Evolutionary conservation across 352 stramenopile species (phyloP).

Genomic region (Detonula confervacea): DNA sequence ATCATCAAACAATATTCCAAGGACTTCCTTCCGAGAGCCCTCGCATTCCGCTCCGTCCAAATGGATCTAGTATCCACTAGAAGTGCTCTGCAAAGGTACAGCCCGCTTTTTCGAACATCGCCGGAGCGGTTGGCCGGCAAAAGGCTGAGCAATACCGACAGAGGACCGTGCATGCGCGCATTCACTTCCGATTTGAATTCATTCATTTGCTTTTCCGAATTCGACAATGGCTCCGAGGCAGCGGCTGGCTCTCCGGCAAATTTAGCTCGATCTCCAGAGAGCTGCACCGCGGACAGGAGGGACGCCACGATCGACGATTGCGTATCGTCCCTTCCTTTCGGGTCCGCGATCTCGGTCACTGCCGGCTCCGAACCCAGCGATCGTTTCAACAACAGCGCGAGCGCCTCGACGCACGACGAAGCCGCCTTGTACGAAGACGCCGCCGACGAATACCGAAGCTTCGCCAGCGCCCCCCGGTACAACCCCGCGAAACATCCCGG

Average conservation of each 20-base stretch:
- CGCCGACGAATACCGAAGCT: constrained; percentile 24
- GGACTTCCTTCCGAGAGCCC: constrained; percentile 31
- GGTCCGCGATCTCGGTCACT: neutral
- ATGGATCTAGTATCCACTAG: constrained; percentile 36
- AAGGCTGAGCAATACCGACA: constrained; percentile 43
- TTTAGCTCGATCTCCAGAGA: constrained; percentile 4
- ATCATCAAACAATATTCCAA: constrained; percentile 56
- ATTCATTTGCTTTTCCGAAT: neutral
- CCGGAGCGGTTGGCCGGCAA: constrained; percentile 24
- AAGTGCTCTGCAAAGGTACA: constrained; percentile 36
- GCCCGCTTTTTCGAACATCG: constrained; percentile 34
- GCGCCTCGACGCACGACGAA: constrained; percentile 19
- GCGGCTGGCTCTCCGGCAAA: neutral
- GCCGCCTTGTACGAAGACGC: constrained; percentile 26
- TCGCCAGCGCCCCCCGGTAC: constrained; percentile 38
- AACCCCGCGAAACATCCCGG: constrained; percentile 56
- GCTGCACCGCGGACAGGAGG: constrained; percentile 28
- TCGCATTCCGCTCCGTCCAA: constrained; percentile 37
- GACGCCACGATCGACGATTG: constrained; percentile 30
- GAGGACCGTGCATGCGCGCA: constrained; percentile 40
- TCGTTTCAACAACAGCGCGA: constrained; percentile 36
- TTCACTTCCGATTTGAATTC: constrained; percentile 55
- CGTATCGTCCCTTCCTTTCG: neutral
- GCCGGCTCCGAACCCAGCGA: constrained; percentile 14
- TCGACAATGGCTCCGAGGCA: neutral